Evolutionary conservation across 768 basidiomycete species (phyloP).

Genomic region (Tephrocybe sp.): DNA sequence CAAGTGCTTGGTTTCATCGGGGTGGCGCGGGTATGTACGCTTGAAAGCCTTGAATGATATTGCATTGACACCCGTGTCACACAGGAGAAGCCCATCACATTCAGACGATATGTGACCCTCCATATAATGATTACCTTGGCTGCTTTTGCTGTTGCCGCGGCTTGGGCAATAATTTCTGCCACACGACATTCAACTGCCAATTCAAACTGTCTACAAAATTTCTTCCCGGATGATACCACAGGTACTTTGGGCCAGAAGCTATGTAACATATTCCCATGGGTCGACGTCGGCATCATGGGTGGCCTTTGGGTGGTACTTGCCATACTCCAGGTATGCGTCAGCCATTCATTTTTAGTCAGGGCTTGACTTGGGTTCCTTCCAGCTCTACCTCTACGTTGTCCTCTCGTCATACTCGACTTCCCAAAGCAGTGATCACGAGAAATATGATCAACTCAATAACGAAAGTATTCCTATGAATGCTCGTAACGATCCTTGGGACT

Average conservation of each 20-base stretch:
- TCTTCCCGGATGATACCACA: constrained; percentile 46
- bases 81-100: constrained; percentile 69
- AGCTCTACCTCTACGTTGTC: constrained; percentile 47
- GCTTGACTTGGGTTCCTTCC: constrained; percentile 25
- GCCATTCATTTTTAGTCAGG: constrained; percentile 1
- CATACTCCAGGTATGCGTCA: constrained; percentile 64
- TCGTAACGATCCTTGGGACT: constrained; percentile 72
- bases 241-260: constrained; percentile 63
- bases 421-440: constrained; percentile 79
- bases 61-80: constrained; percentile 6
- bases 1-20: constrained; percentile 88
- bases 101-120: constrained; percentile 67
- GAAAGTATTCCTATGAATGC: constrained; percentile 64
- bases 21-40: constrained; percentile 69
- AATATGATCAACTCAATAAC: constrained; percentile 75
- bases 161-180: constrained; percentile 82
- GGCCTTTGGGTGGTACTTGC: constrained; percentile 82
- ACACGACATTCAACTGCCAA: constrained; percentile 73
- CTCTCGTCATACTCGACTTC: constrained; percentile 62
- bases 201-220: constrained; percentile 58
- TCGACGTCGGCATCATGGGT: constrained; percentile 88
- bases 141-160: constrained; percentile 76
- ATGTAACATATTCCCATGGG: constrained; percentile 92
- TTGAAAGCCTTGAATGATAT: too few relatives aligned
- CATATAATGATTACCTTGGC: constrained; percentile 54